Conservation (phyloP, 768 basidiomycete genomes). For the Lyophyllum shimeji region DNA sequence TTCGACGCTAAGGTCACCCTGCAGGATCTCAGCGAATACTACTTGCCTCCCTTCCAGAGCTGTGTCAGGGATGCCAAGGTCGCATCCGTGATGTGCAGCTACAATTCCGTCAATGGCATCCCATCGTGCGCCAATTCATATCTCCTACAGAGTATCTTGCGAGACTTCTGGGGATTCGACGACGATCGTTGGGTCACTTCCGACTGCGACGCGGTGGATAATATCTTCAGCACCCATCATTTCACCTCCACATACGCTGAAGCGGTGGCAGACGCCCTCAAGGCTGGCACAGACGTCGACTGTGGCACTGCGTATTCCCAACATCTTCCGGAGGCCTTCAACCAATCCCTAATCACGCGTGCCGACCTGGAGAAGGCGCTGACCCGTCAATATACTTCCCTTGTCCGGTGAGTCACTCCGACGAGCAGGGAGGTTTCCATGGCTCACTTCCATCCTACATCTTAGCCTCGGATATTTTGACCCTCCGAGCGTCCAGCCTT, state of each 20-base stretch:
- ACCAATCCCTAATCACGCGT: conserved; percentile 45
- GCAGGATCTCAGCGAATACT: conserved; percentile 58
- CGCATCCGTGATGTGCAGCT: conserved; percentile 62
- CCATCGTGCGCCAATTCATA: conserved; percentile 55
- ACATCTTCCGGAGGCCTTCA: conserved; percentile 47
- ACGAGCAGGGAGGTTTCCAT: neutral
- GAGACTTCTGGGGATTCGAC: conserved; percentile 52
- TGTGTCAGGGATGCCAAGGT: conserved; percentile 64
- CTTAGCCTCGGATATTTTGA: conserved; percentile 59
- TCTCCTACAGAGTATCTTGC: conserved; percentile 49
- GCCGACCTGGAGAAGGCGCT: conserved; percentile 43
- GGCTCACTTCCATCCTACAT: conserved; percentile 5
- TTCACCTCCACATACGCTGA: conserved; percentile 43
- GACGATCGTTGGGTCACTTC: conserved; percentile 55
- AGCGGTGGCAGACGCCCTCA: conserved; percentile 49
- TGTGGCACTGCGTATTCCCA: conserved; percentile 48
- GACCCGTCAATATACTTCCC: conserved; percentile 49
- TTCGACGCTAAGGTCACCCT: conserved; percentile 55
- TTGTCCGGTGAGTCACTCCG: conserved; percentile 42
- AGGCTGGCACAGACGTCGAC: conserved; percentile 55
- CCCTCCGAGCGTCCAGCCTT: conserved; percentile 46
- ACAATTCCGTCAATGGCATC: conserved; percentile 61
- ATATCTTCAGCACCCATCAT: conserved; percentile 51
- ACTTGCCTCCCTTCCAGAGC: conserved; percentile 54
- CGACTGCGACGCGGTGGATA: conserved; percentile 55